phyloP scores from a whole-genome alignment of 176 grass and related monocot species.

The Oryza punctata region DNA sequence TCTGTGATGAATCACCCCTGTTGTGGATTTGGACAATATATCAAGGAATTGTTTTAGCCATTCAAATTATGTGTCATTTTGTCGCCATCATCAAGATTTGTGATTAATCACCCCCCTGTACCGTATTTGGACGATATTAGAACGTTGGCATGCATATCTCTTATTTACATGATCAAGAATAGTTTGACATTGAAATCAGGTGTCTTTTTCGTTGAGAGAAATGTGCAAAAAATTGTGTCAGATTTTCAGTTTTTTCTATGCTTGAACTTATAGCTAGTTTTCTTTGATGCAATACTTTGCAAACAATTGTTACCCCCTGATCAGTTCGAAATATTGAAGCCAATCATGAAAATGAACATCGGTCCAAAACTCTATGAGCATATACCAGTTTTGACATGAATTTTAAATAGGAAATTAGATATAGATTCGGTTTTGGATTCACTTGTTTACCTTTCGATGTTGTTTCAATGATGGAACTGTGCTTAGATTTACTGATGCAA shows the following conservation, averaged over 20 bases:
- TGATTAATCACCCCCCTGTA: neutral
- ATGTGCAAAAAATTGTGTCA: neutral
- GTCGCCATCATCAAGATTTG: constrained; percentile 74
- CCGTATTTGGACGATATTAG: neutral
- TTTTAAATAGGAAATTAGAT: neutral
- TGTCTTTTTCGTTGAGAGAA: neutral
- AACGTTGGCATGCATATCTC: neutral
- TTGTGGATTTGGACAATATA: neutral
- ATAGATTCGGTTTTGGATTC: constrained; percentile 16
- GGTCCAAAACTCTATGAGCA: neutral
- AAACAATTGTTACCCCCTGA: neutral
- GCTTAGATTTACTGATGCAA: neutral
- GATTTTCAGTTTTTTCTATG: constrained; percentile 1
- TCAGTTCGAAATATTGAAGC: constrained; percentile 18
- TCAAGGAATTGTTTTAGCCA: neutral
- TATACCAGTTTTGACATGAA: neutral
- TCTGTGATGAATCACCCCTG: constrained; percentile 22
- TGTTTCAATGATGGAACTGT: constrained; percentile 23
- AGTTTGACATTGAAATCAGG: neutral
- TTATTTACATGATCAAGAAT: neutral
- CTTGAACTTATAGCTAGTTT: constrained; percentile 12
- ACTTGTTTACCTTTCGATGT: neutral
- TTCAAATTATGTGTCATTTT: neutral
- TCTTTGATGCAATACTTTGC: neutral
- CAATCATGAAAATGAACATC: constrained; percentile 4